A percentile compares a stretch with the other conserved stretches of the same genome.
Conservation (phyloP, 345 rosid species). For the Arabis hirsuta region DNA sequence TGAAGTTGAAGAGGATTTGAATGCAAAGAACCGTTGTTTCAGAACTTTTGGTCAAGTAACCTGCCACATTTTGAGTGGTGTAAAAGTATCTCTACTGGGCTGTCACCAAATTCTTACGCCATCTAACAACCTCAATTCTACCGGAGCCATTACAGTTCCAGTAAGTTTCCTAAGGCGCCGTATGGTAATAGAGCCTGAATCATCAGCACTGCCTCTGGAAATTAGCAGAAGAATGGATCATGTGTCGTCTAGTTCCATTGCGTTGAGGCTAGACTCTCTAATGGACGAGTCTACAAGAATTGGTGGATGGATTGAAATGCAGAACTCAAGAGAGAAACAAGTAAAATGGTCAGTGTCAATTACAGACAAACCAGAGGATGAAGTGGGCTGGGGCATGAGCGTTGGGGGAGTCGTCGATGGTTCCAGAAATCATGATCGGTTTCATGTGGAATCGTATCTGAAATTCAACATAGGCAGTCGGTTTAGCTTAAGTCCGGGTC, state of each 20-base stretch:
- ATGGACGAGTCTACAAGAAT: slow-evolving; percentile 63
- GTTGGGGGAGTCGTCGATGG: slow-evolving; percentile 59
- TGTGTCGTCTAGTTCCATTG: slow-evolving; percentile 50
- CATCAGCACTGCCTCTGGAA: slow-evolving; percentile 38
- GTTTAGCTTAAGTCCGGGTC: slow-evolving; percentile 71
- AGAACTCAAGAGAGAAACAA: slow-evolving; percentile 49
- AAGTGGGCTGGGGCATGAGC: slow-evolving; percentile 77
- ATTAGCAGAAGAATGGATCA: slow-evolving; percentile 27
- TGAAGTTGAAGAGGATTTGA: slow-evolving; percentile 40
- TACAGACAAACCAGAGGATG: slow-evolving; percentile 67
- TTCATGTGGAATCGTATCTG: slow-evolving; percentile 71
- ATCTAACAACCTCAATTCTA: slow-evolving; percentile 34
- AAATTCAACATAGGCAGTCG: slow-evolving; percentile 54
- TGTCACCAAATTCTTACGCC: slow-evolving; percentile 52
- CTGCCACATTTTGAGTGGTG: slow-evolving; percentile 58
- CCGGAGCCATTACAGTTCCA: slow-evolving; percentile 64
- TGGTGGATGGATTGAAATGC: slow-evolving; percentile 81
- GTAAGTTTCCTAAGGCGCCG: slow-evolving; percentile 46
- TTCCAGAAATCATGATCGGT: slow-evolving; percentile 46
- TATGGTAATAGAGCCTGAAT: slow-evolving; percentile 35
- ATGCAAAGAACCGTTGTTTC: slow-evolving; percentile 48
- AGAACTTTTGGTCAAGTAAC: slow-evolving; percentile 76
- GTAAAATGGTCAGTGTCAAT: slow-evolving; percentile 65
- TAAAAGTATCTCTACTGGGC: slow-evolving; percentile 67
- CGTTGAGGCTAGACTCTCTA: slow-evolving; percentile 68